A percentile compares a stretch with the other conserved stretches of the same genome.
These are phyloP conservation scores for Backusella liffmaniae DNA, from an alignment of 192 early-diverging fungal species.

Conservation along the genomic window DNA sequence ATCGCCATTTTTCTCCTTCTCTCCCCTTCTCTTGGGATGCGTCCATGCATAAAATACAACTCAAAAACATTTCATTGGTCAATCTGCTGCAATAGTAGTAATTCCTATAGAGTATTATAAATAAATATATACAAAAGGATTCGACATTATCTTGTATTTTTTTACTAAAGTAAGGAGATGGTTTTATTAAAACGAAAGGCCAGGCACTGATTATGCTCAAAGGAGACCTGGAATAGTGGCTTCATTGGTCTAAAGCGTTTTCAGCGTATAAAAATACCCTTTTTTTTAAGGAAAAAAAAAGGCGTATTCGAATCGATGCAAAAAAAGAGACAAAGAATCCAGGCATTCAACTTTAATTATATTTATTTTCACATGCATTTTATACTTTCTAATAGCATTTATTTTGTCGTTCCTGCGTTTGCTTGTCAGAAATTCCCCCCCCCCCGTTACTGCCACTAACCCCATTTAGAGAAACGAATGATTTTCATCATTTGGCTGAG, in stretches of 20 bases:
- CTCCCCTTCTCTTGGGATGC: background rate
- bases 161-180: background rate
- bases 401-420: too few relatives aligned
- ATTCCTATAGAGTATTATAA: background rate
- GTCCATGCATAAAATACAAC: background rate
- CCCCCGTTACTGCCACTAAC: too few relatives aligned
- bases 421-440: too few relatives aligned
- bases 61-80: background rate
- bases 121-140: background rate
- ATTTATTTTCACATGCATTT: background rate
- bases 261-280: background rate
- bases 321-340: too few relatives aligned
- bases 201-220: background rate
- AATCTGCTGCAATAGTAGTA: background rate
- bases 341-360: too few relatives aligned
- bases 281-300: background rate
- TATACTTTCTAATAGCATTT: background rate
- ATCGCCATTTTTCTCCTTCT: background rate
- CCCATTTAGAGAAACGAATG: too few relatives aligned
- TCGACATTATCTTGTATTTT: background rate
- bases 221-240: background rate
- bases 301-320: background rate
- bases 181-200: background rate
- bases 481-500: too few relatives aligned
- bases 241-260: background rate